phyloP scores from a whole-genome alignment of 371 early-diverging fungal genomes.

The Saksenaea vasiformis region DNA sequence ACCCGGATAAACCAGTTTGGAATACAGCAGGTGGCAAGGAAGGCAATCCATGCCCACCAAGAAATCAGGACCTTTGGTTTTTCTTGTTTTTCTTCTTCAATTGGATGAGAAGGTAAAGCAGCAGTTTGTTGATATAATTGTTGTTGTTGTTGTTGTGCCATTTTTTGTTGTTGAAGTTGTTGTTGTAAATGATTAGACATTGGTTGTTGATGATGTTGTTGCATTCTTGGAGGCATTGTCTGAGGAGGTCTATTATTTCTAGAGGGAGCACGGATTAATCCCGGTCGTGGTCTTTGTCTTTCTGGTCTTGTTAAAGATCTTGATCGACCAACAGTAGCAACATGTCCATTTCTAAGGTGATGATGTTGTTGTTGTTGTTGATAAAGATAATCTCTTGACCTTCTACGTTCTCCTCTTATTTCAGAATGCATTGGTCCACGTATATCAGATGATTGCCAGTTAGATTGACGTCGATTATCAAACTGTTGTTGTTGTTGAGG shows the following conservation, averaged over 20 bases:
- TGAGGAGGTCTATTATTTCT: neutral
- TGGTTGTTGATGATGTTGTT: constrained; percentile 29
- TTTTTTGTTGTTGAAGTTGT: constrained; percentile 50
- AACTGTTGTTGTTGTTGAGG: neutral
- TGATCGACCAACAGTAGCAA: constrained; percentile 35
- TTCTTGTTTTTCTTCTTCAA: constrained; percentile 30
- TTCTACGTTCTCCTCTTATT: constrained; percentile 1
- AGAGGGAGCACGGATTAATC: constrained; percentile 49
- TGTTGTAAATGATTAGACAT: constrained; percentile 49
- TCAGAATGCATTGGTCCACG: constrained; percentile 1
- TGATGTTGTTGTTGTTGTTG: neutral
- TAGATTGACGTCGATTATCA: neutral
- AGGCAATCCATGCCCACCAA: constrained; percentile 58
- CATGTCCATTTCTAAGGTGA: constrained; percentile 14
- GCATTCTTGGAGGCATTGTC: constrained; percentile 10
- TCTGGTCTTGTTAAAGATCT: constrained; percentile 49
- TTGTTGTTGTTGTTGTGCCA: constrained; percentile 41
- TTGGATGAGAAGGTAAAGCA: constrained; percentile 18
- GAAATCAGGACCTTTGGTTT: constrained; percentile 51
- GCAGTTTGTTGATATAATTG: constrained; percentile 35
- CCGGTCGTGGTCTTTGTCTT: constrained; percentile 44
- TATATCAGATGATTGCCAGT: neutral
- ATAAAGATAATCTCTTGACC: neutral
- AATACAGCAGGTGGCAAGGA: constrained; percentile 57
- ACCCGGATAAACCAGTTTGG: constrained; percentile 54